Base-by-base conservation (phyloP, 306 rosid species). In the Urtica urens region DNA sequence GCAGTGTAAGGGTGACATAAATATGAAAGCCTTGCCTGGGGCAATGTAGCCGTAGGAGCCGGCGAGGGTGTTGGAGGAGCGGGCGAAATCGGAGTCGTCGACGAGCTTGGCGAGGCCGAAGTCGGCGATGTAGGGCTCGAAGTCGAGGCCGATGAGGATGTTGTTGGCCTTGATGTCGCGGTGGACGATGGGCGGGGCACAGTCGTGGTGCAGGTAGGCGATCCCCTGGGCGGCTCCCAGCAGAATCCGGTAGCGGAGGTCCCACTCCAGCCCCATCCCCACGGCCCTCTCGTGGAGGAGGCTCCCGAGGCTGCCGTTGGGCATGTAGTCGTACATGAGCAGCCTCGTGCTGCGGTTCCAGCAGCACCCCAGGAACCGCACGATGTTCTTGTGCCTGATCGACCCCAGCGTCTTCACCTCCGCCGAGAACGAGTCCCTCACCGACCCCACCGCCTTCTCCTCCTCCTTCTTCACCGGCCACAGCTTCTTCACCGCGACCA, bases 31-130 rank as follows among this genome's bases (percentile, higher is more conserved):
- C 81, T 59, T 53, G 80, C 99, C 96, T 28, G 99, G 99, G 64
- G 99, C 96, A 59, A 92, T 92, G 22, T 92, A 85, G 21, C 99
- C 99, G 57, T 82, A 92, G n/a, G 99, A 92, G 41, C 99, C 96
- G 18, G 93, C 99, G 40, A 92, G 84, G 15, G 96, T 82, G 53
- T 85, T 92, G 46, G 96, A 82, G 16, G 99, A 85, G 20, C 77
- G 67, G 26, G 83, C 77, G 8, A 81, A 76, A 62, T 86, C 81
- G 0, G 81, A 85, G 58, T 92, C 93, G 51, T 85, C 94, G 38
- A 85, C 80, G 1, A 92, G 87, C 73, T 85, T 92, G 50, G 99
- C 99, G 24, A 85, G 77, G 58, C 99, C 99, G 51, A 85, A 92
- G 59, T 92, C 99, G 16, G 99, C 99, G 46, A 92, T 79, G 21